Base-by-base conservation (phyloP, 163 green algal genomes). In the Coccomyxa subellipsoidea region DNA sequence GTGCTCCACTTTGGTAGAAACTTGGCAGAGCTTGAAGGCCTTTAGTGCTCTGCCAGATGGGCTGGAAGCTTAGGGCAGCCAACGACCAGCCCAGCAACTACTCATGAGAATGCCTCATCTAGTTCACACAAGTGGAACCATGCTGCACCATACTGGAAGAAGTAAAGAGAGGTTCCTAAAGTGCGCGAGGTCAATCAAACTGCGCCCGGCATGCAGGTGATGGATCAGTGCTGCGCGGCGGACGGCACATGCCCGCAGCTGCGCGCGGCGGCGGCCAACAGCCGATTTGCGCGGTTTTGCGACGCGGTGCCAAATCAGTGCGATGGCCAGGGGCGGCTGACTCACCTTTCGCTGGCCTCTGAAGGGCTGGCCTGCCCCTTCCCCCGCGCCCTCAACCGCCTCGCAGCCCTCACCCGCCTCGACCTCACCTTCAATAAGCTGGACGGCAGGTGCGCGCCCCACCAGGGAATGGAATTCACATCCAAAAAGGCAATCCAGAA, bases 341-440 rank as follows among this genome's bases (percentile, higher is more conserved):
- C 77, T 7, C 25, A 31, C 29, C 77, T 81, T 9, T 39, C 39
- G 1, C 77, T 81, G 27, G 18, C 29, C 7, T 38, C 36, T 32
- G 77, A 81, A 27, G 77, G 77, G 8, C 77, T 81, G 77, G 40
- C 40, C 21, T 81, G 77, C 77, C 27, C 25, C 27, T 81, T 81
- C 15, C 77, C 77, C 29, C 27, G 9, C 27, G 77, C 38, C 18
- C 15, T 81, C 23, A 34, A 31, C 32, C 27, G 18, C 2, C 77
- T 81, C 21, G 47, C 40, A 1, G 18, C 29, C 7, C 77, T 81
- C 36, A 38, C 35, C 15, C n/a, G 36, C 29, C 77, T 81, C n/a
- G 77, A 81, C 77, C 47, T 81, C 36, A 81, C 77, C 23, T 40
- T 72, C 39, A 81, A 81, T 40, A 25, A 73, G 39, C 40, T 81